A percentile compares a stretch with the other conserved stretches of the same genome.
Conservation (phyloP, 2,329 filamentous ascomycete genomes). For the Neofusicoccum sp. region DNA sequence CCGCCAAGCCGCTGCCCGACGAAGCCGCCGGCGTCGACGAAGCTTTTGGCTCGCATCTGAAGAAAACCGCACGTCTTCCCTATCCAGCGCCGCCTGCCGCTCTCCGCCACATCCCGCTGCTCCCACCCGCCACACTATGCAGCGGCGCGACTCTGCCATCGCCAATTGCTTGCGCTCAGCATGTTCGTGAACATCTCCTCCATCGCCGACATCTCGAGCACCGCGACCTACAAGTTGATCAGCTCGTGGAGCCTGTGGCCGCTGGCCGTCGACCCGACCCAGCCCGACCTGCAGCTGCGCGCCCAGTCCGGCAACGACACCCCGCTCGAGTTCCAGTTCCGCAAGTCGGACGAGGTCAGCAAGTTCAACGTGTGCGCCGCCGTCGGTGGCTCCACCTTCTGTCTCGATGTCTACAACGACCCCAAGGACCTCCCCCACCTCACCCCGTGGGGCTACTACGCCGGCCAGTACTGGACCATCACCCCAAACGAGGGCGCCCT, state of each 20-base stretch:
- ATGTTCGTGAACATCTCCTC: slow-evolving; percentile 16
- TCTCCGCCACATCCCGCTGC: background rate
- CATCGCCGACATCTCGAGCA: slow-evolving; percentile 14
- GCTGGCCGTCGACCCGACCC: slow-evolving; percentile 7
- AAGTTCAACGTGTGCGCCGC: slow-evolving; percentile 15
- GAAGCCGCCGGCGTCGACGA: slow-evolving; percentile 1
- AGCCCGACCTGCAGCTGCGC: slow-evolving; percentile 4
- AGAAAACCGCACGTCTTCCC: background rate
- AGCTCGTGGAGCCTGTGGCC: slow-evolving; percentile 5
- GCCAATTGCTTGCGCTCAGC: background rate
- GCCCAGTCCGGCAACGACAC: background rate
- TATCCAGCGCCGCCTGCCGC: no score
- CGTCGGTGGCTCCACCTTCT: background rate
- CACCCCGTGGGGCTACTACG: slow-evolving; percentile 6
- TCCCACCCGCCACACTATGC: slow-evolving; percentile 4
- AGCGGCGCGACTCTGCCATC: background rate
- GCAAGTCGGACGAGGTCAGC: background rate
- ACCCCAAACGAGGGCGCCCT: background rate
- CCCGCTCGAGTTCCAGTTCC: slow-evolving; percentile 17
- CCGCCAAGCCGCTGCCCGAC: slow-evolving; percentile 11
- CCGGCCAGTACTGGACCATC: slow-evolving; percentile 18
- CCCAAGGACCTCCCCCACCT: slow-evolving; percentile 6
- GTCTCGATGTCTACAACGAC: slow-evolving; percentile 9
- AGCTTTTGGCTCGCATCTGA: background rate
- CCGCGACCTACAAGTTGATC: slow-evolving; percentile 15